Evolutionary conservation across 768 basidiomycete genomes (phyloP).

Genomic region (Macrolepiota dolichaula): DNA sequence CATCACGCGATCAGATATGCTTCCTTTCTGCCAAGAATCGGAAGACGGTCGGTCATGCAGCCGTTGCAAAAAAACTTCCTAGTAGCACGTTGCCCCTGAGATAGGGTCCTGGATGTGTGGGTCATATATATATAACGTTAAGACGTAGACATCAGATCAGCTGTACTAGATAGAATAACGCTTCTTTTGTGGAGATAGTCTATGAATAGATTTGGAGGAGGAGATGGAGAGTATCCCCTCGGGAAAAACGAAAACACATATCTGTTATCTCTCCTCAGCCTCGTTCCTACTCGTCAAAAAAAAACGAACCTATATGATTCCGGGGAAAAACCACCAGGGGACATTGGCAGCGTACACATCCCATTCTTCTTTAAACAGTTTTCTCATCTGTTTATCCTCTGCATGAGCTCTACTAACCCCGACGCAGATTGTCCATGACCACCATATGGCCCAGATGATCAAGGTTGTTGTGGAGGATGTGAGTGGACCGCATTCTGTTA

Average conservation of each 20-base stretch:
- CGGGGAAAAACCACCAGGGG: constrained; percentile 48
- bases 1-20: no score
- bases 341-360: constrained; percentile 42
- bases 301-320: constrained; percentile 14
- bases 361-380: constrained; percentile 45
- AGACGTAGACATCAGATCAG: not conserved
- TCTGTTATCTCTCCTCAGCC: no score
- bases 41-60: no score
- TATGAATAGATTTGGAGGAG: not conserved
- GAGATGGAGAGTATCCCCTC: not conserved
- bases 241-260: no score
- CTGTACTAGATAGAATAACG: not conserved
- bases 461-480: constrained; percentile 20
- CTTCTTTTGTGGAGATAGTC: not conserved
- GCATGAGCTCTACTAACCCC: constrained; percentile 46
- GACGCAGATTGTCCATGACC: constrained; percentile 46
- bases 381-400: constrained; percentile 48
- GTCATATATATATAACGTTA: not conserved
- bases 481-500: constrained; percentile 39
- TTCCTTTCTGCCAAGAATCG: no score
- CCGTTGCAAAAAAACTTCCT: no score
- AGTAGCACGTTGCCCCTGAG: not conserved
- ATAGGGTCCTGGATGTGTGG: not conserved
- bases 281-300: no score
- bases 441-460: constrained; percentile 39